These are phyloP conservation scores for Nannochloropsis oceanica DNA, from an alignment of 108 stramenopile species.

Conservation along the genomic window DNA sequence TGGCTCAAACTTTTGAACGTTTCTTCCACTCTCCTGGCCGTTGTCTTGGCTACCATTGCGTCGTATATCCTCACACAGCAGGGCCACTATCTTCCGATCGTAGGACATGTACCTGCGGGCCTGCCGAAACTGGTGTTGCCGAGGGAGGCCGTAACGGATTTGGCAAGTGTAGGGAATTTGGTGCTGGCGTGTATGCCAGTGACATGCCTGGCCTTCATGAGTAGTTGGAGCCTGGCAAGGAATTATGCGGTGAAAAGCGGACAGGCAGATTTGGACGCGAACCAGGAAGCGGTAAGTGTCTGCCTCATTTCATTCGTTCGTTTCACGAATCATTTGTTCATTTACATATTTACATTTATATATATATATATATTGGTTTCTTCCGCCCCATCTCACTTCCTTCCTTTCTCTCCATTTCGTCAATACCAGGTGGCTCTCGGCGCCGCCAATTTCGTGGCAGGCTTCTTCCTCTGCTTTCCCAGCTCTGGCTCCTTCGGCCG, in stretches of 20 bases:
- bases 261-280: conserved; percentile 1
- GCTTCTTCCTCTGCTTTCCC: not conserved
- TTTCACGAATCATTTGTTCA: not conserved
- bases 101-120: not conserved
- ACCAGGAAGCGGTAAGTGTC: conserved; percentile 2
- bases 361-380: not conserved
- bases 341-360: too few relatives aligned
- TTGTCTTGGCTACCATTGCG: not conserved
- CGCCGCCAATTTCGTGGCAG: conserved; percentile 11
- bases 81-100: not conserved
- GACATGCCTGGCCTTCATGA: conserved; percentile 6
- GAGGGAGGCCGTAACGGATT: not conserved
- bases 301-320: not conserved
- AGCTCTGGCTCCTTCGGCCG: conserved; percentile 5
- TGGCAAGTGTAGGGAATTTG: not conserved
- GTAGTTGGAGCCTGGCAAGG: not conserved
- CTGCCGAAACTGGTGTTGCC: not conserved
- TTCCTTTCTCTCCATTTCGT: not conserved
- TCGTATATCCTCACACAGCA: not conserved
- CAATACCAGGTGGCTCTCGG: not conserved
- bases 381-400: not conserved
- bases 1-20: not conserved
- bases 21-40: not conserved
- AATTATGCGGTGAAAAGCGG: not conserved
- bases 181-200: not conserved